These are phyloP conservation scores for Lablab purpureus DNA, from an alignment of 306 rosid genomes.

Conservation along the genomic window DNA sequence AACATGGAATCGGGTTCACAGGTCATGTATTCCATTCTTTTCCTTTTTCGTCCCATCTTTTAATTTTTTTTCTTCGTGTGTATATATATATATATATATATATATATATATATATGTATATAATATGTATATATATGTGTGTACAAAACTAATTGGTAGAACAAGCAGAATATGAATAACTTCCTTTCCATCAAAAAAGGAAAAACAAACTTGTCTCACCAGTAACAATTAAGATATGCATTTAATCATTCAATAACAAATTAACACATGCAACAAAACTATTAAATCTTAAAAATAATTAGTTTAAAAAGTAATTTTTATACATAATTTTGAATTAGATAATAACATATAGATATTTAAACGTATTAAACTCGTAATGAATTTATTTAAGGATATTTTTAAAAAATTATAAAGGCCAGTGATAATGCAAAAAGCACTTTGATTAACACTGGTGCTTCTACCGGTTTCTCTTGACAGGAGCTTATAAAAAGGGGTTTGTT, in stretches of 20 bases:
- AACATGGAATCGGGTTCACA: not conserved
- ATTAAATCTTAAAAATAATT: no score
- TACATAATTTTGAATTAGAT: not conserved
- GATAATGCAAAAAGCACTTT: not conserved
- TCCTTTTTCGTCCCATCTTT: conserved; percentile 20
- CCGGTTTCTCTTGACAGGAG: conserved; percentile 7
- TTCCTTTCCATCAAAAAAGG: conserved; percentile 27
- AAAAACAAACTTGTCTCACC: not conserved
- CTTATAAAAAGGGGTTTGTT: conserved; percentile 60
- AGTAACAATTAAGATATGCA: not conserved
- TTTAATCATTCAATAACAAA: no score
- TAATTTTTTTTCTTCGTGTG: conserved; percentile 40
- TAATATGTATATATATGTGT: conserved; percentile 8
- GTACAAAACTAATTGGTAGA: conserved; percentile 45
- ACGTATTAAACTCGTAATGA: not conserved
- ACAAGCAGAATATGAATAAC: conserved; percentile 68
- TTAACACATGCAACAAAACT: no score
- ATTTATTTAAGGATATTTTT: not conserved
- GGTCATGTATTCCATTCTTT: conserved; percentile 43
- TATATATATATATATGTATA: conserved; percentile 19
- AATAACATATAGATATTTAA: not conserved
- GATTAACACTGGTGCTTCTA: not conserved
- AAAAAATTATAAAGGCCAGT: not conserved
- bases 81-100: conserved; percentile 9
- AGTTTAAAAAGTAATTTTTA: no score